Evolutionary conservation across 495 filamentous ascomycete genomes (phyloP).

Genomic region (Cenococcum geophilum): DNA sequence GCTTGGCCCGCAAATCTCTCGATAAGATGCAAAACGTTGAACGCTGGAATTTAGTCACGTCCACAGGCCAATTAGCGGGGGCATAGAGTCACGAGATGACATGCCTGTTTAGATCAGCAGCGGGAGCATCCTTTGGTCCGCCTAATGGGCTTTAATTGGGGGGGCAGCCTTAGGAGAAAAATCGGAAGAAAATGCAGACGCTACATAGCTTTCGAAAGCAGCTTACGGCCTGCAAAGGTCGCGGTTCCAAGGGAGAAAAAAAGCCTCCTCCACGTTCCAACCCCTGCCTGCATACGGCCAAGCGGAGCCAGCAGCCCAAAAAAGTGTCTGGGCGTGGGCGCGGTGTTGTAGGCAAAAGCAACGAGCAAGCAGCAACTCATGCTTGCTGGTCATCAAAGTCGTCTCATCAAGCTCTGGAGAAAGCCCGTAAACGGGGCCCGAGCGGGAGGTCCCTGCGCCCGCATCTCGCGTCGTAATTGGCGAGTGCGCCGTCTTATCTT

Average conservation of each 20-base stretch:
- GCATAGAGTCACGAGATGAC: constrained; percentile 6
- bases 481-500: not conserved
- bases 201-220: not conserved
- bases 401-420: constrained; percentile 3
- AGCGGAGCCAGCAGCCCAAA: not conserved
- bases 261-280: not conserved
- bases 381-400: constrained; percentile 3
- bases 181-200: not conserved
- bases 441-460: not conserved
- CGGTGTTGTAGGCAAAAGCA: not conserved
- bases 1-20: constrained; percentile 1
- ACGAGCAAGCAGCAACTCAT: not conserved
- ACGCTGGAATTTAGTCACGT: constrained; percentile 26
- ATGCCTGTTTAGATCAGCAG: not conserved
- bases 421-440: not conserved
- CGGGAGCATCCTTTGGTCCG: not conserved
- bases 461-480: not conserved
- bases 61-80: constrained; percentile 12
- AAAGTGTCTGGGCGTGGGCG: not conserved
- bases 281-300: not conserved
- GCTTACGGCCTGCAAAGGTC: no score
- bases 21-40: constrained; percentile 27
- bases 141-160: no score
- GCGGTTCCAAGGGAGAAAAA: not conserved
- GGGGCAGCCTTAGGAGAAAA: no score